Base-by-base conservation (phyloP, 768 basidiomycete species). In the Leccinum barrowsii region DNA sequence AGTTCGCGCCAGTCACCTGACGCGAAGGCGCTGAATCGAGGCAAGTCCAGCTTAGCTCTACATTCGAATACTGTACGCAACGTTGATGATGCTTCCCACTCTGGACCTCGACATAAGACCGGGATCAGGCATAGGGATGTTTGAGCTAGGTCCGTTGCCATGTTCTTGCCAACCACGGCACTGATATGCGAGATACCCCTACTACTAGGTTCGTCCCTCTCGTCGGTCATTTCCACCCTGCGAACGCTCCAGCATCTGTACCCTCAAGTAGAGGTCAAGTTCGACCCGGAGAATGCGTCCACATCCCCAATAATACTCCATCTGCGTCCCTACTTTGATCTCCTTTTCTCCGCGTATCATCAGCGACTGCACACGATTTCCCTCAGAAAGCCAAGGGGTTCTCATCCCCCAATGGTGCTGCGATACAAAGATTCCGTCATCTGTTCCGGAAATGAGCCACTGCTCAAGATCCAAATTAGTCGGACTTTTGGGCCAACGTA, bases 401-500 rank as follows among this genome's bases (percentile, higher is more conserved):
- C 82, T 15, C 79, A 83, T 68, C 89, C 87, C 1, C 85, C 87
- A 4, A 77, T 90, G 26, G 82, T 79, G 10, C 72, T 92, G 32
- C 81, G 82, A 55, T 92, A 91, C 72, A 87, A 85, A 68, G 82
- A 84, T 55, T 75, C 74, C 2, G 67, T 85, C 7, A 76, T 92
- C 17, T 87, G 87, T 4, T 85, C 87, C 6, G 73, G 77, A 0
- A 78, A 83, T 24, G 83, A 87, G 46, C 76, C 82, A 2, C 74
- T 94, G 15, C 77, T 83, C 50, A 81, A 86, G 46, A 78, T 87
- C 2, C 80, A 78, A 30, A 87, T 93, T 4, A 86, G 82, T 58
- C 81, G 84, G 42, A 83, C 82, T 15, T 92, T 94, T 72, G 91
- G 91, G 2, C 92, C 91, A 2, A 93, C 91, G 1, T 93, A 92